Base-by-base conservation (phyloP, 495 filamentous ascomycete genomes). In the Penicillium daleae region DNA sequence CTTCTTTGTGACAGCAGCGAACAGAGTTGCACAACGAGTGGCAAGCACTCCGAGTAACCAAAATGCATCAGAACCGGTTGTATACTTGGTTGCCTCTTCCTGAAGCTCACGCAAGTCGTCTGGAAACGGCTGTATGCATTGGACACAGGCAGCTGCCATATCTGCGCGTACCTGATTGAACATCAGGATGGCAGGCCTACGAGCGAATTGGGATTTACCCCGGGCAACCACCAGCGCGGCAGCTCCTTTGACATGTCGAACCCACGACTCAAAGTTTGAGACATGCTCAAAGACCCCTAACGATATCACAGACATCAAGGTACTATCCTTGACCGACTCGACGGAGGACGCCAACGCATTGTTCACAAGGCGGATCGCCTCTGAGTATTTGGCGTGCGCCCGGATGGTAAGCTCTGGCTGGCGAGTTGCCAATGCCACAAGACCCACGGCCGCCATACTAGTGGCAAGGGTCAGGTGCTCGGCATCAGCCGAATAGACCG, bases 301-400 rank as follows among this genome's bases (percentile, higher is more conserved):
- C 32, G 85, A 82, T 33, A 88, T 80, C n/a, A 85, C 77, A 6
- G 82, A 76, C 59, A 87, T 82, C 69, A 88, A 74, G 21, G 83
- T 88, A 56, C 76, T 83, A 63, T 88, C 85, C 63, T 85, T 83
- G 63, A 80, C 67, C 15, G 80, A 81, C 51, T 86, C 82, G 9
- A 59, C 63, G 0, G 83, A 82, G n/a, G 80, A 77, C 24, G 74
- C 67, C 24, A 88, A 66, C 3, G 85, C 85, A 29, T 66, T 57
- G 61, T 86, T 88, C 7, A 77, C 78, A 31, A 68, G 51, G 29
- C 66, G 61, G 33, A 82, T 70, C 6, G 79, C 78, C 29, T 72
- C 74, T 2, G 71, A 58, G 70, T 83, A 83, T 55, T 78, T 78
- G 53, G 63, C 72, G 37, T 71, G 73, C n/a, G 79, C 79, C 37